Base-by-base conservation (phyloP, 495 filamentous ascomycete species). In the Cercophora samala region DNA sequence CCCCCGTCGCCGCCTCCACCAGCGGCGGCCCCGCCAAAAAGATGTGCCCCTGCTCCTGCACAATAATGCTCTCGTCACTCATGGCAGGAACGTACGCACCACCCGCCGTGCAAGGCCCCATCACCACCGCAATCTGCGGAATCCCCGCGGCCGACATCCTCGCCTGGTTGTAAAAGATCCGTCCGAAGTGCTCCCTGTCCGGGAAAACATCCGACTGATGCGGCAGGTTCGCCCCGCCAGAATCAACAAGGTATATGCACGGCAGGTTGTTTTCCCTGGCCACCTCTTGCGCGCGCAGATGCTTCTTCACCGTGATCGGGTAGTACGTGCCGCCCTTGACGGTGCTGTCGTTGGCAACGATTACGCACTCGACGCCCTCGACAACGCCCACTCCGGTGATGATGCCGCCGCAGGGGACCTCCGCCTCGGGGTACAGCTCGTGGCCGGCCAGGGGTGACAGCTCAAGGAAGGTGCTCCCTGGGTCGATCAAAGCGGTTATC, bases 291-390 rank as follows among this genome's bases (percentile, higher is more conserved):
- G 95, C 95, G 64, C 95, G 88, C 17, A 98, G 83, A 79, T 98
- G 96, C 80, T 99, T 99, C 82, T 97, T 97, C 37, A 99, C 93
- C 1, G 95, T 99, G 62, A 99, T 93, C 0, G 95, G 95, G 77
- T 93, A 98, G 80, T 99, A 99, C 2, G 96, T 97, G 58, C 95
- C 95, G n/a, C 96, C 95, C 80, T 99, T 99, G 68, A 97, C 95
- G 17, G 95, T 99, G 82, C 91, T 94, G 75, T 99, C 95, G 72
- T 99, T 99, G 25, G 93, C 95, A 58, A 99, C 91, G 68, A 99
- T 91, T 82, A 98, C 89, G 73, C 96, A 97, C 21, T 87, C 89
- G 6, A 97, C 93, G 1, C 96, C 95, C 71, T 93, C 89, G 2
- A 99, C 90, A 1, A 88, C 91, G 1, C 96, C 95, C 63, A 98